phyloP scores from a whole-genome alignment of 139 green algal genomes.

The Pleodorina starrii region DNA sequence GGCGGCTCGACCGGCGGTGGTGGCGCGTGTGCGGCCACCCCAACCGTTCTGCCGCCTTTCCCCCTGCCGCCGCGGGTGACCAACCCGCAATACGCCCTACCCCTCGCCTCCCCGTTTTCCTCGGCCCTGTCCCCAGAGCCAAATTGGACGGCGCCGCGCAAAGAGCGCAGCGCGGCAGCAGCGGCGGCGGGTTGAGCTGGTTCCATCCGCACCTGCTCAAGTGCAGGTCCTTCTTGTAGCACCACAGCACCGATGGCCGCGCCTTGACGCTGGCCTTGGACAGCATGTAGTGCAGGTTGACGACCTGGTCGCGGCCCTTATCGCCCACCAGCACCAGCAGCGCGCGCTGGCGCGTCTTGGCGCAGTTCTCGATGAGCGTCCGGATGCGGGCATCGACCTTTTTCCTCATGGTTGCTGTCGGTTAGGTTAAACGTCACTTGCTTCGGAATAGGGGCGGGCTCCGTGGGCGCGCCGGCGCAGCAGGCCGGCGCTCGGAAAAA shows the following conservation, averaged over 20 bases:
- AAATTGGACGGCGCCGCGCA: no score
- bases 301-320: slow-evolving; percentile 95
- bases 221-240: slow-evolving; percentile 99
- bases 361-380: slow-evolving; percentile 98
- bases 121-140: no score
- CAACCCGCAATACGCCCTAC: no score
- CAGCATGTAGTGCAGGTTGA: slow-evolving; percentile 99
- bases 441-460: background rate
- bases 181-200: no score
- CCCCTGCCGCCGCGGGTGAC: no score
- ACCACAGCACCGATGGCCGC: slow-evolving; percentile 97
- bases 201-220: slow-evolving; percentile 90
- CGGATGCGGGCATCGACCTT: slow-evolving; percentile 97
- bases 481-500: no score
- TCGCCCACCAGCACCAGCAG: slow-evolving; percentile 98
- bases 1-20: no score
- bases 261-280: slow-evolving; percentile 95
- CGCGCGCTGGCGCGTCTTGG: slow-evolving; percentile 88
- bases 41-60: no score
- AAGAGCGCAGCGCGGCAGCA: no score
- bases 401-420: slow-evolving; percentile 92
- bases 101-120: no score
- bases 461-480: no score
- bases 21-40: no score
- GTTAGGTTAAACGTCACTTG: background rate